Base-by-base conservation (phyloP, 345 rosid genomes). In the Murraya paniculata region DNA sequence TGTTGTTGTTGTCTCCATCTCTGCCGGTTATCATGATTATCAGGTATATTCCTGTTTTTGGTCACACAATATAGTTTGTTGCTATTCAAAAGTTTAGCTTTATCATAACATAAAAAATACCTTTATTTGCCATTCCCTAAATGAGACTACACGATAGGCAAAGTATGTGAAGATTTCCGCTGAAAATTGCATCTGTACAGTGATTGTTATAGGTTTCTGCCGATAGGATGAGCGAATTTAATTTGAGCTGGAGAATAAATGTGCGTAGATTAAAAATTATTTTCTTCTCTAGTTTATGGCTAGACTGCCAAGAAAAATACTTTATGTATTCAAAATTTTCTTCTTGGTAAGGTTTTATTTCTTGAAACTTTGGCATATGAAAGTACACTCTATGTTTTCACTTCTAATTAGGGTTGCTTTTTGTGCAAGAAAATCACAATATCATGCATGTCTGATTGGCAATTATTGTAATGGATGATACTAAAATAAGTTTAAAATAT, bases 21-120 rank as follows among this genome's bases (percentile, higher is more conserved):
- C 97, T 45, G 98, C 98, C 81, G 98, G 98, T 83, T 88, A 87
- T 85, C 82, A 92, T 84, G 99, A 96, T 79, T 94, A 91, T 81
- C 98, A 96, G 97, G 99, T 94, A 70, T 64, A 76, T 56, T 69
- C 56, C 77, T 77, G 14, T 70, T 62, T 39, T 36, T 68, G 72
- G 11, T 65, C 39, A 31, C 71, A 70, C 68, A 81, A 14, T 71
- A 64, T 71, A 69, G 6, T 68, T 21, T 53, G 75, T 70, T 62
- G 16, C 60, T 21, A 6, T 80, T 39, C 39, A 68, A 66, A 41
- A 21, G 76, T 57, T 57, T 56, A 67, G 65, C 48, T 72, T 68
- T 67, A 30, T 28, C 16, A 50, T 41, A 75, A 19, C 30, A 16
- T 50, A 74, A 45, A 45, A 61, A 21, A 58, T 22, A 66, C 33